phyloP scores from a whole-genome alignment of 768 basidiomycete genomes.

The Suillus lakei region DNA sequence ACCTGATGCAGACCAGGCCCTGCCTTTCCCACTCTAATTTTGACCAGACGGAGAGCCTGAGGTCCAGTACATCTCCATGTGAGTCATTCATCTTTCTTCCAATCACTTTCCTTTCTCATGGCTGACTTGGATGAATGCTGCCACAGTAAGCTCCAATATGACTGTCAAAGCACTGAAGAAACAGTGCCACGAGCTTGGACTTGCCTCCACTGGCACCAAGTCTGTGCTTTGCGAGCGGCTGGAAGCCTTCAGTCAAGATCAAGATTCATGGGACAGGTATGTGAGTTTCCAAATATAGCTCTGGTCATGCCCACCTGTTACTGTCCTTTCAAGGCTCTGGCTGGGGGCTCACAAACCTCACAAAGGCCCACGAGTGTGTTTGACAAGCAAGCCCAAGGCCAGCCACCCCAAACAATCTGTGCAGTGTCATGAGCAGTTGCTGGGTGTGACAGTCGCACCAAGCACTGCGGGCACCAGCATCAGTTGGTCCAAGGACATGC shows the following conservation, averaged over 20 bases:
- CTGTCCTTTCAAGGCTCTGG: background rate
- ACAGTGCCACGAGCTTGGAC: background rate
- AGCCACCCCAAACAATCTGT: background rate
- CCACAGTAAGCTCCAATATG: background rate
- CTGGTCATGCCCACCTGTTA: background rate
- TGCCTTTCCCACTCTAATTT: no score
- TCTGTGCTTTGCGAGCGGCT: background rate
- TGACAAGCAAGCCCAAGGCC: background rate
- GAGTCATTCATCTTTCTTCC: no score
- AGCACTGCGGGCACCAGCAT: background rate
- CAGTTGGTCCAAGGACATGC: conserved; percentile 2
- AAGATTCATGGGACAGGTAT: background rate
- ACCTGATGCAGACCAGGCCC: no score
- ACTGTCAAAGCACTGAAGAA: background rate
- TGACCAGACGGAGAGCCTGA: no score
- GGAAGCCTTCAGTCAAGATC: background rate
- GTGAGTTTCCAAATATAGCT: no score
- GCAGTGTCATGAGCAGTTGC: background rate
- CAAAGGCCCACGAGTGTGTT: conserved; percentile 10
- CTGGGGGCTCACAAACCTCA: background rate
- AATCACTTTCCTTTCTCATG: no score
- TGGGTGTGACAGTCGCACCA: background rate
- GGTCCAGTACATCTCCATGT: no score
- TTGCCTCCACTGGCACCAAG: conserved; percentile 3
- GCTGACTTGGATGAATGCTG: no score